A percentile compares a stretch with the other conserved stretches of the same genome.
Evolutionary conservation across 2,329 filamentous ascomycete species (phyloP).

Genomic region (Arthrobotrys iridis): DNA sequence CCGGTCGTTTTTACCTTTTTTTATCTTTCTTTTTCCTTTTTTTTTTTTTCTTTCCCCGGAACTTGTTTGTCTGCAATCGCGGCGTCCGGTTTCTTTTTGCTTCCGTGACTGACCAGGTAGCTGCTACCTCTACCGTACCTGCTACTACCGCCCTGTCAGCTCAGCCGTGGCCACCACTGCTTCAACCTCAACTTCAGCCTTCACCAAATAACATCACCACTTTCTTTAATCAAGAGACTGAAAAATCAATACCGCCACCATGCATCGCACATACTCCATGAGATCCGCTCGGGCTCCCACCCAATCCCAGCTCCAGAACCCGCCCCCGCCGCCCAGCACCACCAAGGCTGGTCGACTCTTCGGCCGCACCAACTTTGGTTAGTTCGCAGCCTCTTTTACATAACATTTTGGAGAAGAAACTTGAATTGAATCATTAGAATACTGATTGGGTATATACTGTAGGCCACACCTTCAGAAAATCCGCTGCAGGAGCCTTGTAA

Average conservation of each 20-base stretch:
- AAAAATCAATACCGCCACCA: constrained; percentile 62
- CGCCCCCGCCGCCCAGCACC: constrained; percentile 86
- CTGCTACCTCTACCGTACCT: neutral
- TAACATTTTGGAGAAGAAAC: constrained; percentile 25
- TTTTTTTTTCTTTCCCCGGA: neutral
- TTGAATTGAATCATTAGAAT: neutral
- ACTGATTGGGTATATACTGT: constrained; percentile 27
- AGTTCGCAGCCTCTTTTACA: constrained; percentile 61
- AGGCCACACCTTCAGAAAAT: constrained; percentile 72
- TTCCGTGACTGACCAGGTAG: neutral
- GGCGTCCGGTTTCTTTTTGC: neutral
- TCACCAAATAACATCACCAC: neutral
- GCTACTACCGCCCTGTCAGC: constrained; percentile 8
- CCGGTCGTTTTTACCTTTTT: too few species aligned
- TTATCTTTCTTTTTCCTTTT: neutral
- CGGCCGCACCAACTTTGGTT: constrained; percentile 84
- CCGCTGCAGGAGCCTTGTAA: constrained; percentile 65
- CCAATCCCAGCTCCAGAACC: constrained; percentile 89
- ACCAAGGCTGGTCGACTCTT: constrained; percentile 93
- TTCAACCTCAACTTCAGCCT: neutral
- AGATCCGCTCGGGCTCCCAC: constrained; percentile 96
- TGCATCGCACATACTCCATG: constrained; percentile 99
- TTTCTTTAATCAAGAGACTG: too few species aligned
- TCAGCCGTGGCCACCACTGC: neutral
- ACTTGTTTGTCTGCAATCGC: constrained; percentile 14